Percentiles rank a stretch among this genome's conserved stretches.
Conservation (phyloP, 176 grass and related monocot species). For the Chloris gayana region DNA sequence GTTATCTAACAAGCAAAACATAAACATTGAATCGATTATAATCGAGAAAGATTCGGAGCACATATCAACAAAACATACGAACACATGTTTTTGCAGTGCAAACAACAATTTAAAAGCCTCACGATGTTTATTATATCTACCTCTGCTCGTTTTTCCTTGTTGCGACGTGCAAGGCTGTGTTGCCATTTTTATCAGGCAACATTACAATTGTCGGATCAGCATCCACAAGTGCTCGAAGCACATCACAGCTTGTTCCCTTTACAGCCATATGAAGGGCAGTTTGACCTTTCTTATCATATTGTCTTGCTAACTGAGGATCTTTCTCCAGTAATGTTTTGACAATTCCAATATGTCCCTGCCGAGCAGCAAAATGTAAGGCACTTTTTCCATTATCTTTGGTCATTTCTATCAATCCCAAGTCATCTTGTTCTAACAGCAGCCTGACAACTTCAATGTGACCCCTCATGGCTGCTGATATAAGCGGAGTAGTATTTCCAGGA, state of each 20-base stretch:
- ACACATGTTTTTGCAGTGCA: neutral
- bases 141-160: constrained; percentile 90
- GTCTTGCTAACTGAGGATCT: constrained; percentile 85
- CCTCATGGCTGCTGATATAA: constrained; percentile 87
- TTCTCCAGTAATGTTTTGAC: constrained; percentile 79
- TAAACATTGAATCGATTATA: constrained; percentile 12
- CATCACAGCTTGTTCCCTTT: constrained; percentile 92
- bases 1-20: neutral
- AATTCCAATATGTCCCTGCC: constrained; percentile 80
- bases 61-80: neutral
- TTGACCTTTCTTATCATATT: constrained; percentile 91
- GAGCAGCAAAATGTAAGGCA: constrained; percentile 89
- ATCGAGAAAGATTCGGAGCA: neutral
- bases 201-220: constrained; percentile 94
- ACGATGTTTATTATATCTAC: constrained; percentile 32
- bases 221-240: constrained; percentile 86
- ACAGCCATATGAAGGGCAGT: constrained; percentile 96
- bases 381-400: constrained; percentile 89
- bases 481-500: constrained; percentile 69
- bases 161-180: constrained; percentile 88
- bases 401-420: constrained; percentile 75
- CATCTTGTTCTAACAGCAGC: constrained; percentile 68
- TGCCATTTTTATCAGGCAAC: constrained; percentile 93
- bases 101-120: neutral
- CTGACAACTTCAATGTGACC: constrained; percentile 74